Evolutionary conservation across 1,139 yeast species (phyloP).

Genomic region (Zygoascus meyerae): DNA sequence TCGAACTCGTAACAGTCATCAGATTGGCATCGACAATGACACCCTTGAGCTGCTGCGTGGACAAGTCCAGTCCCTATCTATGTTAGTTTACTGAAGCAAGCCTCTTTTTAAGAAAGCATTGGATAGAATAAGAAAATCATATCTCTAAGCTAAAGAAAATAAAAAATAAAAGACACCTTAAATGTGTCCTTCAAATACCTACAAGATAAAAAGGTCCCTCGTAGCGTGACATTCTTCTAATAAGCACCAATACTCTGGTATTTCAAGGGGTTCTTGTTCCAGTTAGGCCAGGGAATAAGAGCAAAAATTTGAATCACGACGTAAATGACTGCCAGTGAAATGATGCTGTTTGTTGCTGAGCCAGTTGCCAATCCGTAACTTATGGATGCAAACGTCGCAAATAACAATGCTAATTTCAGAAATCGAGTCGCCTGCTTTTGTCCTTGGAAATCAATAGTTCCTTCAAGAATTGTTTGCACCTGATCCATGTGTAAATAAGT

Average conservation of each 20-base stretch:
- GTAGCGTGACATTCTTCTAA: conserved; percentile 3
- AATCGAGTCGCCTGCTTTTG: conserved; percentile 43
- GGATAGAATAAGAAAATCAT: neutral
- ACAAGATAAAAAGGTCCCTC: conserved; percentile 1
- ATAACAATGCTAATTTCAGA: conserved; percentile 24
- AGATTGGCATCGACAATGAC: conserved; percentile 56
- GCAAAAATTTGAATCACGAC: conserved; percentile 38
- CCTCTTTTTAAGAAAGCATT: neutral
- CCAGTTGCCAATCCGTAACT: conserved; percentile 44
- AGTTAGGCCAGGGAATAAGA: conserved; percentile 54
- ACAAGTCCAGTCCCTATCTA: conserved; percentile 64
- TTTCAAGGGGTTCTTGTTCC: conserved; percentile 42
- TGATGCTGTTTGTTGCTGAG: conserved; percentile 37
- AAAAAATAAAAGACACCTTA: no score
- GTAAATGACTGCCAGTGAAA: conserved; percentile 37
- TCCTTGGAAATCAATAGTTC: conserved; percentile 59
- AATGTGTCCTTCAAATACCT: neutral
- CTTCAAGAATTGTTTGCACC: conserved; percentile 37
- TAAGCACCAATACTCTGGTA: conserved; percentile 32
- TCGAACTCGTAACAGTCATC: conserved; percentile 49
- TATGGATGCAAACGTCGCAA: conserved; percentile 39
- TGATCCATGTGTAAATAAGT: conserved; percentile 21
- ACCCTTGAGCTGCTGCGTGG: conserved; percentile 84
- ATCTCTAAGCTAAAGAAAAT: neutral
- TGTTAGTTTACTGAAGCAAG: neutral